These are phyloP conservation scores for Penicillium ucsense DNA, from an alignment of 495 filamentous ascomycete genomes.

Conservation along the genomic window DNA sequence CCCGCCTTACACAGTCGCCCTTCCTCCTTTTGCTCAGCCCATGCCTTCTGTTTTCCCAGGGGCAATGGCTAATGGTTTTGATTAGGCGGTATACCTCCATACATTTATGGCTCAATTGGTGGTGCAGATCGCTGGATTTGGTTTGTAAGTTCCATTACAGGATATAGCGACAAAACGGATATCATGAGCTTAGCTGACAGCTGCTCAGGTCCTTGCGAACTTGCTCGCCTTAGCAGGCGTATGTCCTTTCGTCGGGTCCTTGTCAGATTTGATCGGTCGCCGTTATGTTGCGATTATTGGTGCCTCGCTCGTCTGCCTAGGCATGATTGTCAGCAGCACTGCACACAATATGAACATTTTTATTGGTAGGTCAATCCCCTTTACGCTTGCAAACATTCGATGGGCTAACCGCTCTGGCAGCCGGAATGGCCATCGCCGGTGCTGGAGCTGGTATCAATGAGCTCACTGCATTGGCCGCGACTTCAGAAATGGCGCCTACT, in stretches of 20 bases:
- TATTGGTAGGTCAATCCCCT: constrained; percentile 42
- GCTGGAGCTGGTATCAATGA: constrained; percentile 56
- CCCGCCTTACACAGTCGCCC: too few relatives aligned
- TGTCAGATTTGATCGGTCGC: constrained; percentile 62
- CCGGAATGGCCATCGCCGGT: constrained; percentile 52
- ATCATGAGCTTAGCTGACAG: neutral
- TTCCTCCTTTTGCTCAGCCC: neutral
- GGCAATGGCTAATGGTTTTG: neutral
- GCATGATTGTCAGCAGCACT: constrained; percentile 56
- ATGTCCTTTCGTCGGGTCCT: constrained; percentile 61
- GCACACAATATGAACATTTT: constrained; percentile 59
- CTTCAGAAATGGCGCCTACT: constrained; percentile 60
- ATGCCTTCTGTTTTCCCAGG: too few relatives aligned
- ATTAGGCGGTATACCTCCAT: constrained; percentile 47
- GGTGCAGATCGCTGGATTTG: constrained; percentile 61
- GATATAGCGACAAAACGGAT: too few relatives aligned
- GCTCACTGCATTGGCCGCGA: constrained; percentile 57
- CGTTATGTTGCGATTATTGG: constrained; percentile 58
- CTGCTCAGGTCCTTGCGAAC: constrained; percentile 45
- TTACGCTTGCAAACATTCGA: neutral
- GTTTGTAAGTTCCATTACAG: constrained; percentile 37
- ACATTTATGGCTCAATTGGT: constrained; percentile 57
- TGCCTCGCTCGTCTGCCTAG: constrained; percentile 47
- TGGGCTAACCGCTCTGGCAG: constrained; percentile 17
- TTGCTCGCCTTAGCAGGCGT: constrained; percentile 57